Evolutionary conservation across 208 protist species (phyloP).

Genomic region (Paratrypanosoma confusum): DNA sequence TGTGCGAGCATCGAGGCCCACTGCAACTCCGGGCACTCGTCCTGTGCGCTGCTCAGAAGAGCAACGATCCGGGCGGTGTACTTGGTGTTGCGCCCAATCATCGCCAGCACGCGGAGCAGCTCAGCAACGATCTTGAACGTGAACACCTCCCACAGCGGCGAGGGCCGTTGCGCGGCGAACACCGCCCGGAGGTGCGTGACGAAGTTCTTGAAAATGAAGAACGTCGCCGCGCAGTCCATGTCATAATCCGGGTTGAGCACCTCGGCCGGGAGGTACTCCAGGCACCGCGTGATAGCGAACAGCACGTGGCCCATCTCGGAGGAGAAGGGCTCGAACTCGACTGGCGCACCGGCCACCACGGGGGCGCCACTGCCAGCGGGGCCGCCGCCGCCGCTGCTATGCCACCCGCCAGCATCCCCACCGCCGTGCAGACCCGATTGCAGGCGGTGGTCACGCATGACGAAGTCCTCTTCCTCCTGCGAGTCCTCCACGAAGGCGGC

Average conservation of each 20-base stretch:
- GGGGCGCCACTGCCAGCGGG: no score
- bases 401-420: neutral
- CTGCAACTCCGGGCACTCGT: conserved; percentile 57
- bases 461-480: conserved; percentile 27
- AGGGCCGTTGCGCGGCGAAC: conserved; percentile 49
- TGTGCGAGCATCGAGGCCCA: conserved; percentile 60
- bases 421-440: neutral
- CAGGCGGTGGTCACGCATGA: conserved; percentile 3
- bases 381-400: neutral
- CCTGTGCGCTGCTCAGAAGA: conserved; percentile 57
- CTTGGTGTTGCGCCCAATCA: conserved; percentile 71
- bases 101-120: conserved; percentile 72
- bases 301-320: conserved; percentile 72
- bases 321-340: conserved; percentile 36
- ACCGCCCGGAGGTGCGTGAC: conserved; percentile 56
- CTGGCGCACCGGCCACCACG: conserved; percentile 8
- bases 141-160: conserved; percentile 58
- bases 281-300: conserved; percentile 47
- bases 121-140: conserved; percentile 54
- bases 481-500: conserved; percentile 42
- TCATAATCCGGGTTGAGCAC: conserved; percentile 74
- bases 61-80: conserved; percentile 61
- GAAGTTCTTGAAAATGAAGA: conserved; percentile 79
- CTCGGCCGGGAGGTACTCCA: conserved; percentile 58
- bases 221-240: conserved; percentile 68